phyloP scores from a whole-genome alignment of 306 rosid genomes.

The Sphenostylis stenocarpa region DNA sequence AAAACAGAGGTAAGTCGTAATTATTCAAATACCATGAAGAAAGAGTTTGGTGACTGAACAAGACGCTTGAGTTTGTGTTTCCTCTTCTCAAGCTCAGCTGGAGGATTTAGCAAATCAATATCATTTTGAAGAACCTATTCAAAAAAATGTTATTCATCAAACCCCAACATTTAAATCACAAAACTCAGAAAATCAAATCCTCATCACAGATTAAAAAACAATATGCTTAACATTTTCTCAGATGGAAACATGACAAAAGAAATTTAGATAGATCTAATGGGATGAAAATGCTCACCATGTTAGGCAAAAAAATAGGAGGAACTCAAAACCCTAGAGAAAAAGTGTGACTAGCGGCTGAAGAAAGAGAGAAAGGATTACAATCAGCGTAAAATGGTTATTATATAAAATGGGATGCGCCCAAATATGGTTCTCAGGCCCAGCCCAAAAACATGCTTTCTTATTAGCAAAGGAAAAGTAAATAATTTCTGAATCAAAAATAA shows the following conservation, averaged over 20 bases:
- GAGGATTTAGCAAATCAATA: constrained; percentile 55
- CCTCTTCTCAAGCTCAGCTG: constrained; percentile 51
- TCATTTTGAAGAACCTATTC: constrained; percentile 57
- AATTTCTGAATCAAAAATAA: neutral
- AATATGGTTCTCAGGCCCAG: neutral
- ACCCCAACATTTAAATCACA: neutral
- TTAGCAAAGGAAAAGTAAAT: neutral
- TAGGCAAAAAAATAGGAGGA: neutral
- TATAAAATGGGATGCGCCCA: neutral
- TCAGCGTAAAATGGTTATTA: neutral
- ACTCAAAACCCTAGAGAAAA: constrained; percentile 14
- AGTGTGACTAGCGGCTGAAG: neutral
- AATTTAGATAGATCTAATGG: constrained; percentile 6
- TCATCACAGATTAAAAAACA: neutral
- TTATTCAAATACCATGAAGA: constrained; percentile 43
- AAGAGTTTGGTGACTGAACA: constrained; percentile 56
- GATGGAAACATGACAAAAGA: neutral
- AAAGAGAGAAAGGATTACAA: neutral
- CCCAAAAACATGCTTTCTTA: neutral
- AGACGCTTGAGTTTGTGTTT: constrained; percentile 61
- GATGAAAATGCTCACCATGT: constrained; percentile 25
- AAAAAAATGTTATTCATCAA: neutral
- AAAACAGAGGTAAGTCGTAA: no score
- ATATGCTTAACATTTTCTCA: no score
- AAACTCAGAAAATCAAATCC: neutral